phyloP scores from a whole-genome alignment of 345 rosid species.

The Mallotus nudiflorus region DNA sequence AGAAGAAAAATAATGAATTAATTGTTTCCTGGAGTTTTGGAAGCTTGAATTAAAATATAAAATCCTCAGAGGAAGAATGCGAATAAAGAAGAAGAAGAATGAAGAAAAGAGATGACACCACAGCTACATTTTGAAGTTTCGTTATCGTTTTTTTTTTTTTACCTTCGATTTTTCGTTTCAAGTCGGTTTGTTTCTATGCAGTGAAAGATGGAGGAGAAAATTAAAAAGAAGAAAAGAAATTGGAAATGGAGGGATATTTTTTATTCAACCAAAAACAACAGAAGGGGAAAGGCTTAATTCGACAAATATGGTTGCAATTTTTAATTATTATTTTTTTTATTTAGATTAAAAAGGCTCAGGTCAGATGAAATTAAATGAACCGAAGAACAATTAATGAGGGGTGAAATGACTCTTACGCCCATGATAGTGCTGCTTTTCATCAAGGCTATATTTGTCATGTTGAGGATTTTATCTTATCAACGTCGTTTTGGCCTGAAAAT shows the following conservation, averaged over 20 bases:
- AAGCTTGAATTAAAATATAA: neutral
- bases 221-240: neutral
- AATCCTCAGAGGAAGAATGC: neutral
- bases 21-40: neutral
- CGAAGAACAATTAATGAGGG: no score
- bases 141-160: neutral
- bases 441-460: neutral
- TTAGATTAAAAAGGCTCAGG: no score
- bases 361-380: neutral
- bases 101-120: no score
- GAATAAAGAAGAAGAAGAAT: neutral
- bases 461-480: no score
- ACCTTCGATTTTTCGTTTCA: neutral
- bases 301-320: neutral
- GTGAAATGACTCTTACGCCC: neutral
- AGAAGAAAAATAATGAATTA: neutral
- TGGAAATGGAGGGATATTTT: constrained; percentile 3
- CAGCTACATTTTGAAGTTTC: constrained; percentile 5
- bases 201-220: neutral
- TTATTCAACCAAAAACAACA: no score
- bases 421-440: neutral
- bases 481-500: no score
- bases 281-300: no score
- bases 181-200: constrained; percentile 1
- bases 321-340: no score